Percentiles rank a stretch among this genome's conserved stretches.
These are phyloP conservation scores for Rhodotorula sp. DNA, from an alignment of 1,284 basidiomycete genomes.

Conservation along the genomic window DNA sequence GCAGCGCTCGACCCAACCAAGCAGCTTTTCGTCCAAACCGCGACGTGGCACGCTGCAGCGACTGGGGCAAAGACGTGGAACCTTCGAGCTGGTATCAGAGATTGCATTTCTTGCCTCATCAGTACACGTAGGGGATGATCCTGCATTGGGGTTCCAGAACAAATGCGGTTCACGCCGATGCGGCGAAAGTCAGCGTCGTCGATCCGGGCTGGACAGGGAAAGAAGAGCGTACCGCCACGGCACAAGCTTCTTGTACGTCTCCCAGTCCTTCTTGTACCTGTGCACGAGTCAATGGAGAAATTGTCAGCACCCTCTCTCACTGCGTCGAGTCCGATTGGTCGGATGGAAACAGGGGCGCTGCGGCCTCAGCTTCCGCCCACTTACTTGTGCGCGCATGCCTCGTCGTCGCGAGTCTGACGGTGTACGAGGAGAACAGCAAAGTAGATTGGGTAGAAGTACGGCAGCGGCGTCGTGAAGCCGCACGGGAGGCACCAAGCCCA, in stretches of 20 bases:
- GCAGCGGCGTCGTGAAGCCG: constrained; percentile 84
- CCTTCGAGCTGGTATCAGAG: background rate
- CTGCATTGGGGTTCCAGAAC: constrained; percentile 53
- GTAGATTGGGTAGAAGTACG: constrained; percentile 89
- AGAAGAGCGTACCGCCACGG: constrained; percentile 29
- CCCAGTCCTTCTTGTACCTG: constrained; percentile 80
- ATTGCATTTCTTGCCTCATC: background rate
- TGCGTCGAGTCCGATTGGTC: background rate
- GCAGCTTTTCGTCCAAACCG: too few relatives aligned
- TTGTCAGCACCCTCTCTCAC: background rate
- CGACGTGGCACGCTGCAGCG: too few relatives aligned
- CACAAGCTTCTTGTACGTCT: constrained; percentile 68
- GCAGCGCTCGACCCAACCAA: too few relatives aligned
- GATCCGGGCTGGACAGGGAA: background rate
- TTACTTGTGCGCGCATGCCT: constrained; percentile 82
- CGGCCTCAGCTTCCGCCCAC: constrained; percentile 36
- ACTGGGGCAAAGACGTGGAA: background rate
- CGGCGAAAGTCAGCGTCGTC: background rate
- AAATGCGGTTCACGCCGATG: background rate
- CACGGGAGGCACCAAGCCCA: constrained; percentile 91
- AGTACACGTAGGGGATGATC: constrained; percentile 86
- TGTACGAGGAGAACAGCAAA: constrained; percentile 89
- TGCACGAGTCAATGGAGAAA: background rate
- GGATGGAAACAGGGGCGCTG: background rate
- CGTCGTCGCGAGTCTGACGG: constrained; percentile 86